Conservation (phyloP, 768 basidiomycete species). For the Russula lepida region DNA sequence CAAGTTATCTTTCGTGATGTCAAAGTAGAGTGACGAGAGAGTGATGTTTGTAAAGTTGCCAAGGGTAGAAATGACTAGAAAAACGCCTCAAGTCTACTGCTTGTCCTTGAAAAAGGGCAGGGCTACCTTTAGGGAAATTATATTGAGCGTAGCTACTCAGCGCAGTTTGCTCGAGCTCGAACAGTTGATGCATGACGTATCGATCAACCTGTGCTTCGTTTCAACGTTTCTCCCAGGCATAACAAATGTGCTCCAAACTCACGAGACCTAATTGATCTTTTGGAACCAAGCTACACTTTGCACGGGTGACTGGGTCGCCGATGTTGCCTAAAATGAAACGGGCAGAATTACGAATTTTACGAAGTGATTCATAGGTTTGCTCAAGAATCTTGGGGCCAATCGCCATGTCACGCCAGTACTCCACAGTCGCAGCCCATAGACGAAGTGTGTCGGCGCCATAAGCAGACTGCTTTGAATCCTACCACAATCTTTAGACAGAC, state of each 20-base stretch:
- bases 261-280: conserved; percentile 56
- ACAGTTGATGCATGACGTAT: conserved; percentile 81
- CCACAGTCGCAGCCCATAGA: conserved; percentile 86
- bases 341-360: conserved; percentile 80
- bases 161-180: conserved; percentile 58
- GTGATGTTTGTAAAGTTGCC: conserved; percentile 75
- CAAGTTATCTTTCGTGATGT: conserved; percentile 81
- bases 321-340: conserved; percentile 84
- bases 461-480: conserved; percentile 65
- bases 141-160: conserved; percentile 61
- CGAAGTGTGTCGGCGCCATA: conserved; percentile 85
- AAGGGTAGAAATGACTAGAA: conserved; percentile 59
- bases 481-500: not conserved
- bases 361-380: conserved; percentile 64
- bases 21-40: conserved; percentile 87
- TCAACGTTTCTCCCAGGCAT: conserved; percentile 5
- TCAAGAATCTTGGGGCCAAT: conserved; percentile 72
- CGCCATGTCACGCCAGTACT: conserved; percentile 83
- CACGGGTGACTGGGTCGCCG: conserved; percentile 30
- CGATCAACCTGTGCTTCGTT: conserved; percentile 54
- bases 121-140: conserved; percentile 74
- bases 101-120: not conserved
- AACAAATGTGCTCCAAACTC: conserved; percentile 24
- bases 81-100: conserved; percentile 2
- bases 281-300: conserved; percentile 30